Conservation (phyloP, 345 rosid genomes). For the Garcia nutans region DNA sequence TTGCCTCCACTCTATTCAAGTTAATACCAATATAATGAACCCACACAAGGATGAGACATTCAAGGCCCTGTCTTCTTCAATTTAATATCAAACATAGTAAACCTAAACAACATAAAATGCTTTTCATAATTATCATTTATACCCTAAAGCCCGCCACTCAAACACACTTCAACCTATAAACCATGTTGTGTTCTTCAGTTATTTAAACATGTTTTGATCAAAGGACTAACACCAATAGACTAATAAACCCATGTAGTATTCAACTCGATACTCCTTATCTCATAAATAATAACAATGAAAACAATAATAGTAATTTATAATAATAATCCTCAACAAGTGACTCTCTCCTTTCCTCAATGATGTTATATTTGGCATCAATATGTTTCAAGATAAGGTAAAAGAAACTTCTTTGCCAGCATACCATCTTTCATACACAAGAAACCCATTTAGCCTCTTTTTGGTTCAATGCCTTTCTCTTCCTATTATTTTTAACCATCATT, state of each 20-base stretch:
- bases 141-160: background rate
- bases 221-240: background rate
- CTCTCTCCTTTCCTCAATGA: background rate
- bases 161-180: background rate
- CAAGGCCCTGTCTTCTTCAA: background rate
- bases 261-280: background rate
- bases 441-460: background rate
- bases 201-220: background rate
- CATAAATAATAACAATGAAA: background rate
- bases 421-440: background rate
- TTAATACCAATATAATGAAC: background rate
- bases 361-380: constrained; percentile 1
- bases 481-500: background rate
- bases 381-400: background rate
- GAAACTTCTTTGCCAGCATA: background rate
- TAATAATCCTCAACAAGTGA: background rate
- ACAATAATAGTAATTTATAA: too few relatives aligned
- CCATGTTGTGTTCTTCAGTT: background rate
- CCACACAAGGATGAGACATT: background rate
- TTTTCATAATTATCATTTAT: too few relatives aligned
- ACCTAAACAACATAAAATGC: background rate
- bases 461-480: background rate
- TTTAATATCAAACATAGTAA: background rate
- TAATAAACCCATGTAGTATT: background rate
- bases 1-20: background rate